phyloP scores from a whole-genome alignment of 768 basidiomycete genomes.

The Pleurotus sapidus region DNA sequence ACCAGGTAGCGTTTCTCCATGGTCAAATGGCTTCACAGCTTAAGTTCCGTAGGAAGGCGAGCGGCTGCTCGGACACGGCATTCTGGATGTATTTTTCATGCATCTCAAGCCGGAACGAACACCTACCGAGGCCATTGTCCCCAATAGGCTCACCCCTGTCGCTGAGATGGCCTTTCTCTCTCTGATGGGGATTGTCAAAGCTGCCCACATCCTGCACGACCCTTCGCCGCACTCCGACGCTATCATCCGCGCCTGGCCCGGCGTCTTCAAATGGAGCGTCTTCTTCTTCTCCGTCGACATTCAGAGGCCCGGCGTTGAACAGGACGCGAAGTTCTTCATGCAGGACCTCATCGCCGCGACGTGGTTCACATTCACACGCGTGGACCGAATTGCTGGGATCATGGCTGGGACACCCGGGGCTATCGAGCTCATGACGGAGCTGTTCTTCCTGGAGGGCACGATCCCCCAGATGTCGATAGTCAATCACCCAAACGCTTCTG shows the following conservation, averaged over 20 bases:
- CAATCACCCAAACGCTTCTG: conserved; percentile 24
- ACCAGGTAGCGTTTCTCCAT: too few relatives aligned
- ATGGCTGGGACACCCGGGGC: conserved; percentile 28
- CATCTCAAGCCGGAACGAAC: conserved; percentile 21
- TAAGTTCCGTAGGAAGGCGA: conserved; percentile 4
- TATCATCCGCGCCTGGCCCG: conserved; percentile 29
- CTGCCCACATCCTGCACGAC: conserved; percentile 19
- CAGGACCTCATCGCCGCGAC: conserved; percentile 26
- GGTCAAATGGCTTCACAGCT: not conserved
- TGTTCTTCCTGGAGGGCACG: conserved; percentile 30
- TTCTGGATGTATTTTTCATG: conserved; percentile 25
- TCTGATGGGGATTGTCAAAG: conserved; percentile 29
- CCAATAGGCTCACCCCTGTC: conserved; percentile 13
- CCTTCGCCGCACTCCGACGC: conserved; percentile 16
- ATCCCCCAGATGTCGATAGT: conserved; percentile 13
- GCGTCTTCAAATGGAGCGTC: conserved; percentile 32
- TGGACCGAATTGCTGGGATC: conserved; percentile 21
- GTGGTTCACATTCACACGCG: conserved; percentile 25
- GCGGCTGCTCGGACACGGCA: conserved; percentile 15
- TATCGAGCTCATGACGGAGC: conserved; percentile 30
- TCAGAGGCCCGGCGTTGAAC: conserved; percentile 12
- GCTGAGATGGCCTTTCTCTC: conserved; percentile 27
- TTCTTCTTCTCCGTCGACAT: conserved; percentile 27
- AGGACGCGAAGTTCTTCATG: conserved; percentile 15
- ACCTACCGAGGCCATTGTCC: conserved; percentile 11